Evolutionary conservation across 371 early-diverging fungal genomes (phyloP).

Genomic region (Chytridium lagenaria): DNA sequence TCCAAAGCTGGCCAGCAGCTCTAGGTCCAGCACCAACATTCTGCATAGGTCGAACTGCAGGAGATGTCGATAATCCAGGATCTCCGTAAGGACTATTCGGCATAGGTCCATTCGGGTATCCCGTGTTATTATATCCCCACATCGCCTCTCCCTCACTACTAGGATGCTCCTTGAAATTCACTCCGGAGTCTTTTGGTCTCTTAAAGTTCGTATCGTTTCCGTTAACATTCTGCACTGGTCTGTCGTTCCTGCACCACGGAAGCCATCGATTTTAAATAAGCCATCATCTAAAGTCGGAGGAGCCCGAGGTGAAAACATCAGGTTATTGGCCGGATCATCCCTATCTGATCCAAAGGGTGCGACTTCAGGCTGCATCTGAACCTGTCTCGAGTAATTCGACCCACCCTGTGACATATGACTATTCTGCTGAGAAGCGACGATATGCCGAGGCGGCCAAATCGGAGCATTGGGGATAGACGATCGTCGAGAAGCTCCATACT

Average conservation of each 20-base stretch:
- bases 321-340: no score
- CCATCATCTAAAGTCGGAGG: slow-evolving; percentile 1
- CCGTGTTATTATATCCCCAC: no score
- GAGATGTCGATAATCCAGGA: background rate
- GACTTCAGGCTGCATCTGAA: no score
- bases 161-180: no score
- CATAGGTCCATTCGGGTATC: no score
- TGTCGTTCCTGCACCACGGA: no score
- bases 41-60: background rate
- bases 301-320: background rate
- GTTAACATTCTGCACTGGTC: no score
- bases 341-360: no score
- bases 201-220: no score
- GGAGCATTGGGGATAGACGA: slow-evolving; percentile 18
- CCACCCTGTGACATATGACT: background rate
- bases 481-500: slow-evolving; percentile 12
- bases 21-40: slow-evolving; percentile 1
- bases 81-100: background rate
- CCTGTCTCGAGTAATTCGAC: background rate
- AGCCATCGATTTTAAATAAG: background rate
- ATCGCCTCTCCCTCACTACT: no score
- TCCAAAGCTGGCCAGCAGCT: slow-evolving; percentile 18
- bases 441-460: slow-evolving; percentile 18
- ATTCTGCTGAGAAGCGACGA: slow-evolving; percentile 1
- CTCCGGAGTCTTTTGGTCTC: no score